These are phyloP conservation scores for Aphanocladium album DNA, from an alignment of 2,329 filamentous ascomycete genomes.

Conservation along the genomic window DNA sequence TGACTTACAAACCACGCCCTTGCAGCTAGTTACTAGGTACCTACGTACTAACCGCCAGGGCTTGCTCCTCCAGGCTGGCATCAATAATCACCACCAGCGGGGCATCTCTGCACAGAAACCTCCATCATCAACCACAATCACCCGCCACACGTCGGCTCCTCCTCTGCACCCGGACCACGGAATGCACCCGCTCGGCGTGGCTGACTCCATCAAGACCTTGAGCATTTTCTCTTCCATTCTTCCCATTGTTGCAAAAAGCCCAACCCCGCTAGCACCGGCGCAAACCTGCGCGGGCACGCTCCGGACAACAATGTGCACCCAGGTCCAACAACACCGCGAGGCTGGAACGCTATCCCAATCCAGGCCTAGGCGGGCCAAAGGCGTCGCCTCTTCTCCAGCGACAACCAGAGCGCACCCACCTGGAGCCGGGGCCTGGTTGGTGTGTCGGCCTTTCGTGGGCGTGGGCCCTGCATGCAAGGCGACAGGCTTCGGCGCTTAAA, in stretches of 20 bases:
- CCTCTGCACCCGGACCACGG: too few species aligned
- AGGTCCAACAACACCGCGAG: not conserved
- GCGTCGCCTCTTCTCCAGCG: not conserved
- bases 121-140: not conserved
- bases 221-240: not conserved
- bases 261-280: not conserved
- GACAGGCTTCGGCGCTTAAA: slow-evolving; percentile 55
- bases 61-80: not conserved
- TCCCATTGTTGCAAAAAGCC: not conserved
- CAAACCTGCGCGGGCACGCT: not conserved
- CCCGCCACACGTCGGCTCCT: not conserved
- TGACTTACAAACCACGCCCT: not conserved
- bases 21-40: not conserved
- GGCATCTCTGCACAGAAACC: not conserved
- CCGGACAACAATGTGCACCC: not conserved
- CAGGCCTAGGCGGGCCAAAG: not conserved
- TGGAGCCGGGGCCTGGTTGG: not conserved
- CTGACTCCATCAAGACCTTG: not conserved
- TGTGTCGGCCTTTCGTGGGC: slow-evolving; percentile 13
- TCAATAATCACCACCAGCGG: not conserved
- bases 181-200: not conserved
- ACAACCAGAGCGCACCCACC: not conserved
- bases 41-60: slow-evolving; percentile 7
- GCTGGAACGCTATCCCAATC: slow-evolving; percentile 5
- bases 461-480: slow-evolving; percentile 43